Percentiles rank a stretch among this genome's conserved stretches.
Evolutionary conservation across 2,329 filamentous ascomycete genomes (phyloP).

Genomic region (Macroventuria anomochaeta): DNA sequence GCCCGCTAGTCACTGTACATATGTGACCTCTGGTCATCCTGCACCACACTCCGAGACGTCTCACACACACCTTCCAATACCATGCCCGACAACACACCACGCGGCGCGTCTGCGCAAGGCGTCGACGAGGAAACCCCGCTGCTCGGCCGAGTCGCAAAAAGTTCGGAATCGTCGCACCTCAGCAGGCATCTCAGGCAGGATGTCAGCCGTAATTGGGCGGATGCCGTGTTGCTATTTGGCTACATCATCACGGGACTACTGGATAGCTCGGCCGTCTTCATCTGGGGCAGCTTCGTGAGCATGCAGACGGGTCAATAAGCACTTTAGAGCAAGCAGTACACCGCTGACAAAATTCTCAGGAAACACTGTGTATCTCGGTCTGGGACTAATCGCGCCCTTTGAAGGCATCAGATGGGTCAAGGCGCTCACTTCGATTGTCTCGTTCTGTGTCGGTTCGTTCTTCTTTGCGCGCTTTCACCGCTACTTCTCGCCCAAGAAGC

Average conservation of each 20-base stretch:
- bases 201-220: slow-evolving; percentile 67
- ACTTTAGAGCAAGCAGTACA: not conserved
- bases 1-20: slow-evolving; percentile 11
- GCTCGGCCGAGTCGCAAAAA: slow-evolving; percentile 35
- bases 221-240: slow-evolving; percentile 72
- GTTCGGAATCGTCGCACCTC: slow-evolving; percentile 28
- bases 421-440: slow-evolving; percentile 71
- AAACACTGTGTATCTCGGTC: slow-evolving; percentile 80
- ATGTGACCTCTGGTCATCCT: slow-evolving; percentile 11
- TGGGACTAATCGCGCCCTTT: slow-evolving; percentile 69
- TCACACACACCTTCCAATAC: slow-evolving; percentile 5
- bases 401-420: slow-evolving; percentile 69
- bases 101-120: slow-evolving; percentile 15
- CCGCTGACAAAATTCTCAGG: slow-evolving; percentile 44
- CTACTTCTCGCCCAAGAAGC: slow-evolving; percentile 63
- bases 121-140: slow-evolving; percentile 45
- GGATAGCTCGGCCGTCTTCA: slow-evolving; percentile 76
- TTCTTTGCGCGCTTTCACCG: slow-evolving; percentile 74
- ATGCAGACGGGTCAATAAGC: slow-evolving; percentile 75
- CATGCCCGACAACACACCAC: slow-evolving; percentile 7
- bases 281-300: slow-evolving; percentile 81
- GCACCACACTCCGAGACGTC: slow-evolving; percentile 7
- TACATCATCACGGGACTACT: slow-evolving; percentile 80
- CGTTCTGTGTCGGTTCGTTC: slow-evolving; percentile 75
- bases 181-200: slow-evolving; percentile 53